Base-by-base conservation (phyloP, 495 filamentous ascomycete genomes). In the Aspergillus kassunensis region DNA sequence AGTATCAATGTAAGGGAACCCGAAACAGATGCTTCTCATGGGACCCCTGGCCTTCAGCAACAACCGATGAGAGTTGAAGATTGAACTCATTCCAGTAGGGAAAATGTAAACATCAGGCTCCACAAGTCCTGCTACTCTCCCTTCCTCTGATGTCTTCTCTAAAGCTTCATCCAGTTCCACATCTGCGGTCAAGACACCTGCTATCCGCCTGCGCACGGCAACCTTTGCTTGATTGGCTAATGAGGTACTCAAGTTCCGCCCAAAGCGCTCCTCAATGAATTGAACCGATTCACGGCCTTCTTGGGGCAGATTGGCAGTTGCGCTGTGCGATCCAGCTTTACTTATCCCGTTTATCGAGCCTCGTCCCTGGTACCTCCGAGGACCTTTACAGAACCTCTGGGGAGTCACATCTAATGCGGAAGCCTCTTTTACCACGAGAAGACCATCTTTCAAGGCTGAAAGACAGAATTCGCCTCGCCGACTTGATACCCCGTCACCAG, bases 1-100 rank as follows among this genome's bases (percentile, higher is more conserved):
- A 0, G 95, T 97, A 67, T 97, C 95, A 36, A 95, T 87, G 56
- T 98, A 98, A 3, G 93, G 91, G 57, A 97, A 98, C 5, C 86
- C 85, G 45, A 65, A 69, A 49, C 59, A 64, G 24, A 71, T 72
- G 49, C 73, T 75, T 49, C 70, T 60, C 47, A 63, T 39, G 6
- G 54, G 23, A 6, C 67, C 60, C 36, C 82, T 77, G 4, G 79
- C 73, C 49, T 69, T 70, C 53, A 95, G 67, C 16, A 96, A 65
- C 24, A 77, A 79, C 45, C 85, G 84, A 66, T 97, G 93, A 0
- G 86, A 77, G 55, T 90, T 88, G 69, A 91, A 98, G 18, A 98
- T 97, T 30, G 93, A 82, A 61, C 84, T 96, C 91, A 98, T 98
- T 20, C 93, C 93, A 39, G 80, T 85, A 1, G 95, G 88, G 57